Base-by-base conservation (phyloP, 2,329 filamentous ascomycete genomes). In the Alternaria sp. region DNA sequence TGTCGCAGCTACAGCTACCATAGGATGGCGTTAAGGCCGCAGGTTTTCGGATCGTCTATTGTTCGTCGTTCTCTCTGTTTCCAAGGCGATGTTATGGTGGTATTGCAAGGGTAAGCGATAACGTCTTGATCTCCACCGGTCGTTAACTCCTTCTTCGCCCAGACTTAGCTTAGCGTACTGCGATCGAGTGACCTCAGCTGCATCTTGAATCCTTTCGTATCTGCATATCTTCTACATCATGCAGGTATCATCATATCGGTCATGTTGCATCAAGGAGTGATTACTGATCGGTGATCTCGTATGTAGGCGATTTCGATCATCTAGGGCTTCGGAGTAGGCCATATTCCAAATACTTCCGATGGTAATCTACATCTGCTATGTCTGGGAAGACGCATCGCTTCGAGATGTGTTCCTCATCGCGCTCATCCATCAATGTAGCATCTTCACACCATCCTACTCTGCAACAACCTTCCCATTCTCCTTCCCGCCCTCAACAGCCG, bases 401-500 rank as follows among this genome's bases (percentile, higher is more conserved):
- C 36, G 36, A 40, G 36, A 40, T 11, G 36, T 40, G 8, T 17
- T 17, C 1, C 36, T 40, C 36, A n/a, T 45, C 3, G 15, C 19
- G 8, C 19, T 12, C 21, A 46, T 46, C 12, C 49, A 25, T 36
- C 17, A 23, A 11, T 17, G 17, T 19, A 11, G 49, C 28, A 23
- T 3, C 3, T 46, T 1, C 19, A 46, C 19, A 46, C 44, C 19
- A 25, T 12, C 28, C 30, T 72, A 76, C 59, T 73, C 72, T 19
- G 50, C 68, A 62, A 73, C 73, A 57, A 76, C 67, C 60, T 72
- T 54, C 1, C 75, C 74, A 59, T 73, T 65, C 15, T 70, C 70
- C 65, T 77, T 77, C 8, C 74, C 73, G 6, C 73, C 73, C 66
- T 77, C 71, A 52, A 76, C 49, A 15, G 67, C 60, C 21, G 60